A percentile compares a stretch with the other conserved stretches of the same genome.
phyloP scores from a whole-genome alignment of 2,329 filamentous ascomycete species.

The Colletotrichum caudatum region DNA sequence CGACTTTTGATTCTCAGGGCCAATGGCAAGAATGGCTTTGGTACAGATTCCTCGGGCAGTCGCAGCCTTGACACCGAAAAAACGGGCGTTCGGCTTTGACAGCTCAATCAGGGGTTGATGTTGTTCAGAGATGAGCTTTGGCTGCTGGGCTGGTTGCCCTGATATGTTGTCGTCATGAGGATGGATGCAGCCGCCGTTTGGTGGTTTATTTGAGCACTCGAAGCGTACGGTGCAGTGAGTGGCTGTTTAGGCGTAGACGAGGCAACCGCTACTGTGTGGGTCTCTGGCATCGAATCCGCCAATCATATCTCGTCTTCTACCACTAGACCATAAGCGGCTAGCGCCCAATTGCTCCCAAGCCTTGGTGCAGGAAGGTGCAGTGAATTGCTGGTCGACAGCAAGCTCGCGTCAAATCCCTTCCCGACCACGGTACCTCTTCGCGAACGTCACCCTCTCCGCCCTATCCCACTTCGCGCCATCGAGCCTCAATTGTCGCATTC shows the following conservation, averaged over 20 bases:
- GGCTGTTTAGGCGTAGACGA: accelerated
- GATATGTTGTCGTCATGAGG: conserved; percentile 1
- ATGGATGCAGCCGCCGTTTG: not conserved
- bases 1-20: not conserved
- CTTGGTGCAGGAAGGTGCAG: conserved; percentile 23
- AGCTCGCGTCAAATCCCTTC: conserved; percentile 41
- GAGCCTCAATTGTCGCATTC: not conserved
- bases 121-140: not conserved
- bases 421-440: conserved; percentile 15
- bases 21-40: not conserved
- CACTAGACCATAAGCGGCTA: not conserved
- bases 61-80: not conserved
- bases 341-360: conserved; percentile 23
- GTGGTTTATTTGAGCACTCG: not conserved
- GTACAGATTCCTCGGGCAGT: not conserved
- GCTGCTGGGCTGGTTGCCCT: not conserved
- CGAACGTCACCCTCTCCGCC: conserved; percentile 25
- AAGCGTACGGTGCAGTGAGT: not conserved
- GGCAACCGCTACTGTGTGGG: not conserved
- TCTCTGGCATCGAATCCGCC: accelerated
- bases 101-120: not conserved
- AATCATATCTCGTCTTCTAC: accelerated
- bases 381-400: conserved; percentile 20
- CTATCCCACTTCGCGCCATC: conserved; percentile 17
- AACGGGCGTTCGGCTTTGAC: accelerated